A percentile compares a stretch with the other conserved stretches of the same genome.
Conservation (phyloP, 371 early-diverging fungal species). For the Blakeslea trispora region DNA sequence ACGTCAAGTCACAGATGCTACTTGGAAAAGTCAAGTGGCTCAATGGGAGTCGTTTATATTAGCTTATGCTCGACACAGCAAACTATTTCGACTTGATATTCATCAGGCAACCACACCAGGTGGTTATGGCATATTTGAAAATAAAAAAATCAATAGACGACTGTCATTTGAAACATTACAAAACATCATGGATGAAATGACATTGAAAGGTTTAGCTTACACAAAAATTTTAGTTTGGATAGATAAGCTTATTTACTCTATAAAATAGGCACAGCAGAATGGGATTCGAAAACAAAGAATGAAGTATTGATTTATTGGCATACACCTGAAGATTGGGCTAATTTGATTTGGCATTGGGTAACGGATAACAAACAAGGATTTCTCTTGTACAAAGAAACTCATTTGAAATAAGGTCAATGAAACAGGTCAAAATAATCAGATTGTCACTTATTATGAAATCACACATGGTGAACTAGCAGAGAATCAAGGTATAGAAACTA, state of each 20-base stretch:
- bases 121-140: slow-evolving; percentile 64
- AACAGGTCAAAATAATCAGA: slow-evolving; percentile 74
- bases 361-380: too few relatives aligned
- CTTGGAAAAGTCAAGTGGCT: slow-evolving; percentile 80
- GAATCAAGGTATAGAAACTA: slow-evolving; percentile 73
- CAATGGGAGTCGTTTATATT: slow-evolving; percentile 83
- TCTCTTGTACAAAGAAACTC: too few relatives aligned
- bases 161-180: slow-evolving; percentile 63
- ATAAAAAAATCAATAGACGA: slow-evolving; percentile 63
- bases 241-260: neutral
- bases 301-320: slow-evolving; percentile 81
- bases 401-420: slow-evolving; percentile 74
- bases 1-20: slow-evolving; percentile 78
- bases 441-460: slow-evolving; percentile 84
- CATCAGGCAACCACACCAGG: slow-evolving; percentile 59
- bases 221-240: too few relatives aligned
- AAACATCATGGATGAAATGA: slow-evolving; percentile 75
- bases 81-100: slow-evolving; percentile 65
- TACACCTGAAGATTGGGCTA: slow-evolving; percentile 90
- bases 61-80: slow-evolving; percentile 64
- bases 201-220: slow-evolving; percentile 74
- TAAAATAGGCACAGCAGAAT: slow-evolving; percentile 69
- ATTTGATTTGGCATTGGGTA: slow-evolving; percentile 81
- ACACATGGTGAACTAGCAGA: slow-evolving; percentile 79
- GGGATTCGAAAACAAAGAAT: slow-evolving; percentile 65